Evolutionary conservation across 306 rosid species (phyloP).

Genomic region (Hippophae rhamnoides): DNA sequence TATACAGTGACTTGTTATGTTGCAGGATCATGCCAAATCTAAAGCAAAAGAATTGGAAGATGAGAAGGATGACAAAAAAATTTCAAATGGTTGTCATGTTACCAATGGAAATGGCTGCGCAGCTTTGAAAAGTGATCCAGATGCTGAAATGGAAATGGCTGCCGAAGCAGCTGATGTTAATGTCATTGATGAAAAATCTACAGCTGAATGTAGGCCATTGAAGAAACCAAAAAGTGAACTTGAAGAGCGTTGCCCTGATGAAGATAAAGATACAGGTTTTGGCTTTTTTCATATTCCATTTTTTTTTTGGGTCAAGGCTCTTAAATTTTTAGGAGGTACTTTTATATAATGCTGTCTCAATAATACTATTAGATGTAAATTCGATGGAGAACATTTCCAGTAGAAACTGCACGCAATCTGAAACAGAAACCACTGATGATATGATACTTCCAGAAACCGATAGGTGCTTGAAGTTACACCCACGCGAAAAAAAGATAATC

Average conservation of each 20-base stretch:
- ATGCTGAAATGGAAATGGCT: constrained; percentile 35
- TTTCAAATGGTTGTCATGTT: constrained; percentile 25
- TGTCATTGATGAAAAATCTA: constrained; percentile 23
- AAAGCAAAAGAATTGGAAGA: constrained; percentile 33
- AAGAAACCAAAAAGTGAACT: constrained; percentile 51
- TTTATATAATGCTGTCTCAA: constrained; percentile 15
- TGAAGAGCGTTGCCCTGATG: constrained; percentile 23
- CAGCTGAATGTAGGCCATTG: constrained; percentile 37
- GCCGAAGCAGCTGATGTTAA: constrained; percentile 29
- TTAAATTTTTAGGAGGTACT: not conserved
- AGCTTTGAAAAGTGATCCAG: constrained; percentile 24
- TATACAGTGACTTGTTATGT: not conserved
- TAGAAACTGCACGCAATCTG: constrained; percentile 29
- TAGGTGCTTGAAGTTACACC: constrained; percentile 49
- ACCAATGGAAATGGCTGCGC: constrained; percentile 40
- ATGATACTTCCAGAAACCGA: constrained; percentile 41
- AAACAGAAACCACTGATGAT: constrained; percentile 29
- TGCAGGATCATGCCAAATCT: constrained; percentile 30
- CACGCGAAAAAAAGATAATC: constrained; percentile 78
- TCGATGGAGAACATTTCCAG: constrained; percentile 24
- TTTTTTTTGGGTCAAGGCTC: not conserved
- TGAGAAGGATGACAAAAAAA: constrained; percentile 24
- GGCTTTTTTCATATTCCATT: not conserved
- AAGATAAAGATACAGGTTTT: constrained; percentile 50
- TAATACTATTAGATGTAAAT: constrained; percentile 27